Base-by-base conservation (phyloP, 2,329 filamentous ascomycete genomes). In the Diaporthe sp. region DNA sequence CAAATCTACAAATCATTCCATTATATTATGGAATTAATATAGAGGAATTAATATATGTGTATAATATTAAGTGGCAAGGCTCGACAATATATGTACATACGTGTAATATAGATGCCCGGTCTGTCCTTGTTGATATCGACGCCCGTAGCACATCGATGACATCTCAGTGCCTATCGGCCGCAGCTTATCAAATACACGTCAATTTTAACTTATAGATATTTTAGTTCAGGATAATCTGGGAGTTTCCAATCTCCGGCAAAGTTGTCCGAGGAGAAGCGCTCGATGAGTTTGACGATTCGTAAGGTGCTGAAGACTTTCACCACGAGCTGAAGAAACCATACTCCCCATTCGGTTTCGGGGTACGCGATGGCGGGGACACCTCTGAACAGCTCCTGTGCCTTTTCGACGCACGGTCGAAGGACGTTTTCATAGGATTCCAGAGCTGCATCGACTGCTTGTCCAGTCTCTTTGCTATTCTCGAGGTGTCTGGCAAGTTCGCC, bases 401-500 rank as follows among this genome's bases (percentile, higher is more conserved):
- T 79, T 12, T 81, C 77, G 35, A 89, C 82, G 71, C 87, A 86
- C 0, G 87, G 87, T 9, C 82, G 79, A 58, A 89, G 81, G 0
- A 78, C 79, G n/a, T 76, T 71, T 65, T 89, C 85, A 74, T 90
- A 90, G 0, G 79, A 80, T 47, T 78, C 77, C 17, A 88, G 80
- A 30, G 84, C 87, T 0, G 59, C 77, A 2, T 75, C 70, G 3
- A 86, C 76, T 17, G 79, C 76, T 25, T 44, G 56, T 7, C 51
- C 71, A 5, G 25, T 74, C 61, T 77, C 73, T 42, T 65, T 53
- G 27, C 47, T 8, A 9, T 19, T n/a, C 10, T n/a, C 44, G 25
- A 81, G n/a, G 4, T 82, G 78, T 42, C 79, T 79, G 32, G 79
- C 78, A 19, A 89, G 80, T 80, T 90, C 89, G 2, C 90, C 90